A percentile compares a stretch with the other conserved stretches of the same genome.
Conservation (phyloP, 805 yeast genomes). For the Lipomyces mesembrius region DNA sequence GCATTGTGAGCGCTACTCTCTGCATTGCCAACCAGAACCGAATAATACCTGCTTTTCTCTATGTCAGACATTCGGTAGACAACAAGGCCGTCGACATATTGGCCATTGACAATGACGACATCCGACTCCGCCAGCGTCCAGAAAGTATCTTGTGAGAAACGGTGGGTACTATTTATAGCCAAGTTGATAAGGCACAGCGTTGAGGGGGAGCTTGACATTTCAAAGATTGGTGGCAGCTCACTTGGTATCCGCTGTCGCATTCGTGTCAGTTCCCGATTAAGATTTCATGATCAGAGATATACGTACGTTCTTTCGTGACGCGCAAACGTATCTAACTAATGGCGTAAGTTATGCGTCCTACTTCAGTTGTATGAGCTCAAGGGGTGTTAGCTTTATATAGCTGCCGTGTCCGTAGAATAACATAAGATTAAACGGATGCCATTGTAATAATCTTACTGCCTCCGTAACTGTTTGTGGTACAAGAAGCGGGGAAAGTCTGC, state of each 20-base stretch:
- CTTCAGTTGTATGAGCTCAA: no score
- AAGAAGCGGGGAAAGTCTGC: neutral
- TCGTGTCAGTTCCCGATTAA: no score
- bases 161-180: neutral
- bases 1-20: neutral
- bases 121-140: neutral
- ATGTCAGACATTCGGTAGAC: neutral
- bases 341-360: neutral
- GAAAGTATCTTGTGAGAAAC: neutral
- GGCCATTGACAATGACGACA: neutral
- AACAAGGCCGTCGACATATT: neutral
- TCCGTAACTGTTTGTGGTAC: no score
- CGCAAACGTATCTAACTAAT: neutral
- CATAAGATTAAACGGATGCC: no score
- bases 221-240: neutral
- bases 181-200: neutral
- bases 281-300: neutral
- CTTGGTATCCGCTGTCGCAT: neutral
- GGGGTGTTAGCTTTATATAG: neutral
- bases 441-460: no score
- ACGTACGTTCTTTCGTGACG: neutral
- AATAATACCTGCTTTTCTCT: neutral
- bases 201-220: neutral
- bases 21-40: neutral
- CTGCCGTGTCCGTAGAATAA: neutral